Evolutionary conservation across 495 filamentous ascomycete species (phyloP), one percentile per base, ranked within the genome.

Genomic region (Aspergillus mulundensis): DNA sequence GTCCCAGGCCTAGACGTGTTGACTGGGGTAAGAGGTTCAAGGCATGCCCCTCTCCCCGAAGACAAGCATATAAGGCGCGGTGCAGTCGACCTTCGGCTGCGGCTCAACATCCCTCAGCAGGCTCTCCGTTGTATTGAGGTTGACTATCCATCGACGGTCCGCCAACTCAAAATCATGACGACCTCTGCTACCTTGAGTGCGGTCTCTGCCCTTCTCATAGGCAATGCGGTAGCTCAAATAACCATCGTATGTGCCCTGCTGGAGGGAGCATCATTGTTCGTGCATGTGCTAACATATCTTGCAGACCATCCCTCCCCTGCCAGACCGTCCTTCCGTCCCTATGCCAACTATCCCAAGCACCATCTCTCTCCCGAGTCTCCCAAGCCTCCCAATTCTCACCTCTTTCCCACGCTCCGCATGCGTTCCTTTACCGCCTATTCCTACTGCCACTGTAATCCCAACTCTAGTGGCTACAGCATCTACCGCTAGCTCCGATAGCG

Each of bases 81-180:
- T 32, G 14, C 15, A 18, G 45, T 18, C 45, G 15, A 8, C 38
- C 14, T 6, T 40, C 38, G 3, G 1, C 12, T 46, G 28, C 43
- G 1, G 2, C 1, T 32, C 25, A 19, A 18, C 45, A 47, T 47
- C 4, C 21, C 15, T 47, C 43, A 28, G 12, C 21, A 21, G 12
- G 43, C 5, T 16, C 23, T 7, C 32, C 32, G 32, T 10, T 36
- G 3, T 7, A 15, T 36, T 14, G 5, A 36, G 12, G 32, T 10
- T 36, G 8, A 7, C 2, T 36, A 3, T 11, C 2, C 6, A 11
- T 34, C 45, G 4, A 48, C 25, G 25, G 25, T 48, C 39, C 8
- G 15, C 57, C 56, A 54, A 19, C 44, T 8, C 18, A 55, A 56
- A 59, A 70, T 50, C 56, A 72, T 74, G 71, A 74, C 69, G 63